These are phyloP conservation scores for Cystobasidium pallidum DNA, from an alignment of 1,284 basidiomycete species.

Conservation along the genomic window DNA sequence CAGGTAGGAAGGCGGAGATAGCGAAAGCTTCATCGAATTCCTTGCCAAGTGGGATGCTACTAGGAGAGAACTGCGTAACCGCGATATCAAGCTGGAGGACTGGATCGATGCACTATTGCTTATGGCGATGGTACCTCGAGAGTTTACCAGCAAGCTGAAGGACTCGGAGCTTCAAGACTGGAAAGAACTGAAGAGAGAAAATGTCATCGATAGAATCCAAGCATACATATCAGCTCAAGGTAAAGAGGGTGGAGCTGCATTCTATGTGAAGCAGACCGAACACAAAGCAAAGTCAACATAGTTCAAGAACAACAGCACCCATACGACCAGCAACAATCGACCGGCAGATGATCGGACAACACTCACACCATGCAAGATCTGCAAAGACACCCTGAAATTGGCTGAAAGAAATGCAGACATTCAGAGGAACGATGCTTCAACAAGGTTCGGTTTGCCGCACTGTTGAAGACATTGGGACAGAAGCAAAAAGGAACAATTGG, in stretches of 20 bases:
- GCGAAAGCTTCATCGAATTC: slow-evolving; percentile 8
- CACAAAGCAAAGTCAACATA: neutral
- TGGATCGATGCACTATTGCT: neutral
- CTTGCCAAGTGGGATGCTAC: slow-evolving; percentile 1
- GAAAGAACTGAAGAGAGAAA: slow-evolving; percentile 5
- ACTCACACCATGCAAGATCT: slow-evolving; percentile 5
- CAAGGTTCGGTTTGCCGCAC: neutral
- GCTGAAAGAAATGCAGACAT: neutral
- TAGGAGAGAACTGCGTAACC: neutral
- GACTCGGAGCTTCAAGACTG: slow-evolving; percentile 9
- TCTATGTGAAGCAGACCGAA: neutral
- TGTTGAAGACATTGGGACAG: neutral
- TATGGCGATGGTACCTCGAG: slow-evolving; percentile 15
- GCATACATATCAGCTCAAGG: slow-evolving; percentile 16
- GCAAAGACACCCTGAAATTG: neutral
- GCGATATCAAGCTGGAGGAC: slow-evolving; percentile 7
- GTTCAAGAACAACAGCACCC: neutral
- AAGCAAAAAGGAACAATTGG: neutral
- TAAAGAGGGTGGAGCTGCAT: neutral
- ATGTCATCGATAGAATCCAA: slow-evolving; percentile 3
- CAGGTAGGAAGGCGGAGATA: neutral
- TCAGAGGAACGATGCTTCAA: neutral
- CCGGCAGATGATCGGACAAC: neutral
- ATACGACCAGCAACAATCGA: neutral
- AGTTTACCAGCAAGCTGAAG: slow-evolving; percentile 12